These are phyloP conservation scores for Neobulgaria alba DNA, from an alignment of 2,329 filamentous ascomycete species.

Conservation along the genomic window DNA sequence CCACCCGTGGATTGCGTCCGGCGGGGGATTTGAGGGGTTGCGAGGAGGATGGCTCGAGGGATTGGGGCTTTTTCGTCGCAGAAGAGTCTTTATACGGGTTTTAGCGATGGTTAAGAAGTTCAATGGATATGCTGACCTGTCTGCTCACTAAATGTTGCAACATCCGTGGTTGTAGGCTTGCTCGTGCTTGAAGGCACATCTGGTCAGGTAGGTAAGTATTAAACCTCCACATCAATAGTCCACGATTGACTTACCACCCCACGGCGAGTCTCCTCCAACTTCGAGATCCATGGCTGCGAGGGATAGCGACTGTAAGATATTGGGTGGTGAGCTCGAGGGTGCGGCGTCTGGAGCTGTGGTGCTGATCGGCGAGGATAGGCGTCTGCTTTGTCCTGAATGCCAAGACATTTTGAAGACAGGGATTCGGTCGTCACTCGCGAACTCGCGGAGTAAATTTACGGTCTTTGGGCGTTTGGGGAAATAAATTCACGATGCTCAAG, in stretches of 20 bases:
- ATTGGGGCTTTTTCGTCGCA: conserved; percentile 14
- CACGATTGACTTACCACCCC: conserved; percentile 32
- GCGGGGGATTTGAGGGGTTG: conserved; percentile 24
- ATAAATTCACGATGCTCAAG: too few species aligned
- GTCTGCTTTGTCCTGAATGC: conserved; percentile 3
- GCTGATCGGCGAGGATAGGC: conserved; percentile 10
- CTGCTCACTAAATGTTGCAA: conserved; percentile 18
- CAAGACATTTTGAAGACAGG: conserved; percentile 6
- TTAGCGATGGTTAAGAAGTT: neutral
- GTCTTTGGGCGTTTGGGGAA: too few species aligned
- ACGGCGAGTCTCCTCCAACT: conserved; percentile 37
- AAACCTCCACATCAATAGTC: neutral
- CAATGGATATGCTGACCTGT: conserved; percentile 11
- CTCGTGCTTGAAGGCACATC: conserved; percentile 35
- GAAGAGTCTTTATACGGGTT: conserved; percentile 11
- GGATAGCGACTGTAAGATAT: conserved; percentile 7
- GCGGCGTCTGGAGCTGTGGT: conserved; percentile 3
- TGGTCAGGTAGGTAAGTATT: conserved; percentile 18
- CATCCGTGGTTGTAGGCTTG: conserved; percentile 22
- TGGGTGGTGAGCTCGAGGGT: conserved; percentile 4
- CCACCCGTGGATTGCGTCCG: conserved; percentile 27
- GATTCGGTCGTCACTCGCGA: too few species aligned
- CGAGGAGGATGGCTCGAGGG: conserved; percentile 15
- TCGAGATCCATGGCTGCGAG: conserved; percentile 34
- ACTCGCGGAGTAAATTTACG: too few species aligned